Evolutionary conservation across 345 rosid genomes (phyloP), one percentile per base, ranked within the genome.

Genomic region (Cardamine chenopodiifolia): DNA sequence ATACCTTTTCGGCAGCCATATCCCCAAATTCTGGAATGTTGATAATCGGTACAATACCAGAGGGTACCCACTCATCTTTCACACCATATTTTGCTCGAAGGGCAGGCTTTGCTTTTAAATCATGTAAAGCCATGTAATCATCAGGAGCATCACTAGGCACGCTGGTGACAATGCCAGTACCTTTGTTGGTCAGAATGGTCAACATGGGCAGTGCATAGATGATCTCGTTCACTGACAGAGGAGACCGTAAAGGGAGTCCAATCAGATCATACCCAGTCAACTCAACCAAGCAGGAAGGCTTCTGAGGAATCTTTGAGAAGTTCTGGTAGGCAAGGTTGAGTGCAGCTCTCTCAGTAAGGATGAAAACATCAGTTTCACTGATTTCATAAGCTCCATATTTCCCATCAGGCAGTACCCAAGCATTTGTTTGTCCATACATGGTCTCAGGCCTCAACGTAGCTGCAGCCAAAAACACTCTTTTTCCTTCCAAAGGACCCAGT

Each of bases 121-220:
- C 97, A 60, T 87, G 90, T 74, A 94, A 58, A 7, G 92, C 87
- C 89, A 91, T 91, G 81, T 86, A 88, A 79, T 94, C 97, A 75
- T 94, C 97, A 15, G 98, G 98, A 48, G 98, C 86, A 84, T 94
- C 98, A 76, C 97, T 94, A 74, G 98, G 97, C 29, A 94, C 98
- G 69, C 97, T 85, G 48, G 97, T 91, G 61, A 94, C 96, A 5
- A 94, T 90, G 64, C 98, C 97, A 0, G 96, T 94, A 68, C 98
- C 98, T 79, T 94, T 91, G 81, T 91, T 97, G 15, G 86, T 91
- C 48, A 94, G 86, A 82, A 94, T 89, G 23, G 90, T 90, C 83
- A 90, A 65, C 98, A 94, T 90, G 17, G 98, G 98, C 73, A 94
- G 90, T 74, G 93, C 95, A 76, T 94, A 83, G 47, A 94, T 94